Evolutionary conservation across 1,284 basidiomycete species (phyloP), one percentile per base, ranked within the genome.

Genomic region (Phellopilus nigrolimitatus): DNA sequence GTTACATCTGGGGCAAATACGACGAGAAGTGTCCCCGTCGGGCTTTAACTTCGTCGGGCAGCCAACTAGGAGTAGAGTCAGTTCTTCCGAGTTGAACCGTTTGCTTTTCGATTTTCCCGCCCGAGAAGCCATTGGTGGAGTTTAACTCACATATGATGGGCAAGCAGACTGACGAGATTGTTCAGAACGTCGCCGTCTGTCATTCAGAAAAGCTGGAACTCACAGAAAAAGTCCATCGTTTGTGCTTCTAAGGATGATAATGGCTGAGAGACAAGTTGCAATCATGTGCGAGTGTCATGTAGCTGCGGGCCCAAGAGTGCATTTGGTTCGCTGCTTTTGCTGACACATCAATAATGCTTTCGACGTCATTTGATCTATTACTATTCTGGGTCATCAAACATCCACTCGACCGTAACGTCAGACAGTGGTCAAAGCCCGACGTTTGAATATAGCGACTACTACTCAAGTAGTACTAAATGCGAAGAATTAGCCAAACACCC

Each of bases 1-100:
- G 37, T 52, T 37, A 21, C 49, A 56, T 33, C 50, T 48, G 1
- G 78, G 76, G 54, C 76, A 78, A 33, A 79, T 58, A 31, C 76
- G 66, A 15, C 70, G 58, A 3, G 63, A 67, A 41, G 68, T 68
- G 51, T 68, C 64, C 19, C 72, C 74, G 13, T 72, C 67, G 6
- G 73, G 67, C 40, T 70, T 71, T 49, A 78, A 60, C 55, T 63
- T 74, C 9, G 71, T 74, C 21, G 71, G 66, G 59, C 76, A 75
- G 12, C 78, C 76, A 42, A 78, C 78, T 79, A 56, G n/a, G 22
- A 8, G 36, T 3, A 12, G 21, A 34, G 15, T 48, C 33, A 33
- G 48, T 43, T 13, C 21, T 17, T 13, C 13, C 25, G 13, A n/a
- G 4, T 13, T 41, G 19, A 28, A 24, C 10, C 25, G 37, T 13